Conservation (phyloP, 208 protist genomes). For the Leishmania guyanensis region DNA sequence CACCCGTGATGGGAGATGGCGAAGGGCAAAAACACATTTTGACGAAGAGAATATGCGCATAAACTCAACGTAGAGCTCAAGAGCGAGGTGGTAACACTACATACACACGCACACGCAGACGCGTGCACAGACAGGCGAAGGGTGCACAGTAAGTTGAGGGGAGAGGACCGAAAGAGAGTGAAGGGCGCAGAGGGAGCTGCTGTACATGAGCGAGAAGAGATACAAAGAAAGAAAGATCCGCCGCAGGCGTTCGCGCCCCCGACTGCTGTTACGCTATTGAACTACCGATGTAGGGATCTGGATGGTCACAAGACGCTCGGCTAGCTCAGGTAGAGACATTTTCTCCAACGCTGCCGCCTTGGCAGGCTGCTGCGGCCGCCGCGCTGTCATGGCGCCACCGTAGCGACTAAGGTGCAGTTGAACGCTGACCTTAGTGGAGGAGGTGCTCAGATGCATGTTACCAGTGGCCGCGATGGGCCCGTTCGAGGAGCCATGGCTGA, state of each 20-base stretch:
- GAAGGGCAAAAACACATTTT: not conserved
- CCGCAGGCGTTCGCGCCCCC: not conserved
- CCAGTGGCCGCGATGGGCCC: slow-evolving; percentile 69
- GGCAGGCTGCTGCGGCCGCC: slow-evolving; percentile 3
- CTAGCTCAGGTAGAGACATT: slow-evolving; percentile 61
- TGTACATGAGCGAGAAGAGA: slow-evolving; percentile 5
- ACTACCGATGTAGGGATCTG: slow-evolving; percentile 27
- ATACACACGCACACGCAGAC: not conserved
- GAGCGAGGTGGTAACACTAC: not conserved
- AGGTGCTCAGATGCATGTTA: slow-evolving; percentile 54
- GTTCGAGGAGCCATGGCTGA: slow-evolving; percentile 79
- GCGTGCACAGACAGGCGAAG: not conserved
- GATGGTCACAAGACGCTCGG: slow-evolving; percentile 47
- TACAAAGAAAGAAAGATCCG: not conserved
- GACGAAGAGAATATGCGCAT: not conserved
- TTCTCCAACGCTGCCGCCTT: slow-evolving; percentile 15
- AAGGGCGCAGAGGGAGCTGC: not conserved
- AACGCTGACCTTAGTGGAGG: slow-evolving; percentile 58
- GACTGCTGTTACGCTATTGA: not conserved
- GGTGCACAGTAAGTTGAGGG: not conserved
- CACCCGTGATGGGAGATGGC: not conserved
- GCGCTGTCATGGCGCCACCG: slow-evolving; percentile 45
- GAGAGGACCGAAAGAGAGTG: not conserved
- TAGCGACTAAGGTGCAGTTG: slow-evolving; percentile 47
- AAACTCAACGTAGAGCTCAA: not conserved